Percentiles rank a stretch among this genome's conserved stretches.
phyloP scores from a whole-genome alignment of 768 basidiomycete species.

The Boletus tylopilopsis region DNA sequence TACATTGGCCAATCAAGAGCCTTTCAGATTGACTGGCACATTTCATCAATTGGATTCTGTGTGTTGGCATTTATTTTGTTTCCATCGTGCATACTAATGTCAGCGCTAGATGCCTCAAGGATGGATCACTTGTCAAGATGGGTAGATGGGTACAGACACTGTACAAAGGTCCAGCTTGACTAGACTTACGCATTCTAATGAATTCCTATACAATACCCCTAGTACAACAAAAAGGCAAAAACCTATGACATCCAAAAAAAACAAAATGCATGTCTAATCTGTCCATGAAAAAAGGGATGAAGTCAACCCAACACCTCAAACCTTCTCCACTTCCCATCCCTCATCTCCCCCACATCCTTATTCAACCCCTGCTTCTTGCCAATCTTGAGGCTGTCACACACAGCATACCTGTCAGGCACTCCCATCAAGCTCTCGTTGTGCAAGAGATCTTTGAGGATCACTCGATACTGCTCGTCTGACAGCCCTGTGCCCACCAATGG shows the following conservation, averaged over 20 bases:
- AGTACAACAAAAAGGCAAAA: not conserved
- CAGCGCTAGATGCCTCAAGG: conserved; percentile 35
- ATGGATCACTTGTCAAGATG: conserved; percentile 27
- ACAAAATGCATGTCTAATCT: not conserved
- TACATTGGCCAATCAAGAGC: too few species aligned
- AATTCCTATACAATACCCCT: conserved; percentile 28
- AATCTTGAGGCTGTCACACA: conserved; percentile 17
- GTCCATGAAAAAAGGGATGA: too few species aligned
- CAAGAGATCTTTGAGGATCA: conserved; percentile 72
- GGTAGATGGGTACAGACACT: too few species aligned
- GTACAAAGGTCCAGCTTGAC: conserved; percentile 13
- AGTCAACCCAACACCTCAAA: conserved; percentile 62
- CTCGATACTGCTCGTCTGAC: conserved; percentile 81
- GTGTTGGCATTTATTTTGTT: too few species aligned
- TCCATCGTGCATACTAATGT: too few species aligned
- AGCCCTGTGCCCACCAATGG: conserved; percentile 86
- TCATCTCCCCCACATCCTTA: conserved; percentile 33
- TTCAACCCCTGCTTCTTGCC: conserved; percentile 38
- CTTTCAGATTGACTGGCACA: too few species aligned
- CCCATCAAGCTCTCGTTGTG: conserved; percentile 57
- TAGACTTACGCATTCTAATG: conserved; percentile 23
- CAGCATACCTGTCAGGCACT: conserved; percentile 28
- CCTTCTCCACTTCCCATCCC: conserved; percentile 53
- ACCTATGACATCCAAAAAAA: not conserved
- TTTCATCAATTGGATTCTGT: too few species aligned